A percentile compares a stretch with the other conserved stretches of the same genome.
Evolutionary conservation across 2,329 filamentous ascomycete genomes (phyloP).

Genomic region (Nemania diffusa): DNA sequence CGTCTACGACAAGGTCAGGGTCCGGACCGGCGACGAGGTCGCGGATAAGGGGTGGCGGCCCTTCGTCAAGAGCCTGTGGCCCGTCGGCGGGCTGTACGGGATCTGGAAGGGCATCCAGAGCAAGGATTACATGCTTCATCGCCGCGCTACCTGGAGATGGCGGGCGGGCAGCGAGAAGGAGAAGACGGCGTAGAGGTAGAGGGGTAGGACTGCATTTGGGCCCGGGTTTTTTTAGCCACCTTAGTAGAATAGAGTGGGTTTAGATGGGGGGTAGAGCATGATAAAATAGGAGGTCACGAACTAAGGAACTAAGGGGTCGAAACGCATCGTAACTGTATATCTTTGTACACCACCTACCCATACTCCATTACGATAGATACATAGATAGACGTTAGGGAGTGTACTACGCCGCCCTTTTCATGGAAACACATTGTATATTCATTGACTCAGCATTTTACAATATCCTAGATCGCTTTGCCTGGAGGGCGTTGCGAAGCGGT

Average conservation of each 20-base stretch:
- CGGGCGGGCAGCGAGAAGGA: constrained; percentile 47
- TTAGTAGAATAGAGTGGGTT: not conserved
- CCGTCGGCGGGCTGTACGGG: constrained; percentile 68
- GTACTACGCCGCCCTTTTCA: not conserved
- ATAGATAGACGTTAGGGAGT: not conserved
- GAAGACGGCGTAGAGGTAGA: constrained; percentile 36
- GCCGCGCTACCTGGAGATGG: constrained; percentile 65
- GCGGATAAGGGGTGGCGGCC: constrained; percentile 53
- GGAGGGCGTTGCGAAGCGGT: too few relatives aligned
- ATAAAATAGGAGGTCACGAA: not conserved
- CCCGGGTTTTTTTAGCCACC: not conserved
- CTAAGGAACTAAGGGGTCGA: not conserved
- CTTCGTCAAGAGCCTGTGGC: constrained; percentile 61
- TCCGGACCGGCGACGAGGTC: constrained; percentile 57
- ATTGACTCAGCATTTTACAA: not conserved
- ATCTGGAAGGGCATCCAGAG: constrained; percentile 69
- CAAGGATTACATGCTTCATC: constrained; percentile 65
- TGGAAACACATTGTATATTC: not conserved
- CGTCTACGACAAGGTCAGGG: constrained; percentile 77
- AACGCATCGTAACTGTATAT: constrained; percentile 15
- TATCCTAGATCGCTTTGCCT: too few relatives aligned
- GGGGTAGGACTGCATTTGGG: not conserved
- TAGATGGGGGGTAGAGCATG: not conserved
- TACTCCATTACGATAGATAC: not conserved
- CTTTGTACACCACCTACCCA: too few relatives aligned